Base-by-base conservation (phyloP, 2,329 filamentous ascomycete species). In the Penicillium sp. region DNA sequence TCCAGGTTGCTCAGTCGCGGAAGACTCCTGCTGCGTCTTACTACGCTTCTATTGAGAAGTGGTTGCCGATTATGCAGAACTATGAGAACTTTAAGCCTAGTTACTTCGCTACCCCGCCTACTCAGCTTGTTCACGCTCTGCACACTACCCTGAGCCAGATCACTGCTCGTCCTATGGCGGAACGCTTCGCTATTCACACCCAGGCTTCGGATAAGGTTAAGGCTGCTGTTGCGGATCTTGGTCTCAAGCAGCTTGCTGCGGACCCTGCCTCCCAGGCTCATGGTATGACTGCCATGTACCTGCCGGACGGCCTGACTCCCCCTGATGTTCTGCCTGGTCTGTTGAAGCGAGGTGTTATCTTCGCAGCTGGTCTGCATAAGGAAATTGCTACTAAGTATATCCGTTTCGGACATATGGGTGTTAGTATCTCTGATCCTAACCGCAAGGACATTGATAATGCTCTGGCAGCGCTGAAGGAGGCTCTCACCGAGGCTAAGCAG, bases 51-150 rank as follows among this genome's bases (percentile, higher is more conserved):
- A 90, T 97, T 81, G 92, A 91, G 81, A 97, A 97, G 77, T 99
- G 94, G 94, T 79, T 92, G 51, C 93, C 93, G 40, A 94, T 99
- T 75, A 97, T 99, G 93, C 86, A 94, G 78, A 97, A 97, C 78
- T 99, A 99, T 75, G 94, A 99, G 78, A 90, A 91, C 59, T 91
- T 92, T 80, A 99, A 97, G 79, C 85, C 94, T 30, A 96, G 91
- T 2, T 99, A 99, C 80, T 99, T 99, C 69, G 94, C 94, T 30
- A 99, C 94, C 1, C 94, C 94, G 1, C 91, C 92, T 4, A 94
- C 94, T 12, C 94, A 99, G 76, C 84, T 99, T 44, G 82, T 99
- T 62, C 93, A 89, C 74, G 94, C 94, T 41, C 84, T 99, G 29
- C 88, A 99, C 81, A 96, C 92, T 7, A 84, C 91, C 2, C 81